Percentiles rank a stretch among this genome's conserved stretches.
phyloP scores from a whole-genome alignment of 805 yeast genomes.

The Saccharomycopsis amapae region DNA sequence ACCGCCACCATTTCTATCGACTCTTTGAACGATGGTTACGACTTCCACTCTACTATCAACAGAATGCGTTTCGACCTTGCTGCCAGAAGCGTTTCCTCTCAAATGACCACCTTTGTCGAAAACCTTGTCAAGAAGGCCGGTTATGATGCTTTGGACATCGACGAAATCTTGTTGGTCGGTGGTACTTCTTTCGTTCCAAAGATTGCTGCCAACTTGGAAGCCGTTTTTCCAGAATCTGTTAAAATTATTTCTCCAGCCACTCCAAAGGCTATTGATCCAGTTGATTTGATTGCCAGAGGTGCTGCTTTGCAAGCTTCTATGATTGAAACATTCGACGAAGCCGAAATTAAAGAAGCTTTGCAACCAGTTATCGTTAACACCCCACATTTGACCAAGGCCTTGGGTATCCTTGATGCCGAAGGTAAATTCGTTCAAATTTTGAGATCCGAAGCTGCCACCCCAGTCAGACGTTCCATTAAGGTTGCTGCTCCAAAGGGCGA shows the following conservation, averaged over 20 bases:
- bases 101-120: slow-evolving; percentile 73
- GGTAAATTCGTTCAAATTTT: slow-evolving; percentile 69
- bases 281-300: slow-evolving; percentile 87
- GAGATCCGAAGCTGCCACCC: slow-evolving; percentile 81
- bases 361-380: slow-evolving; percentile 83
- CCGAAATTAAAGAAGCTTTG: slow-evolving; percentile 70
- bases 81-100: slow-evolving; percentile 67
- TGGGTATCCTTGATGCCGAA: slow-evolving; percentile 73
- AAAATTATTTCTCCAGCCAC: slow-evolving; percentile 64
- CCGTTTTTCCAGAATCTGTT: slow-evolving; percentile 71
- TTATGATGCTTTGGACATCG: slow-evolving; percentile 76
- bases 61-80: slow-evolving; percentile 89
- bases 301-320: slow-evolving; percentile 95
- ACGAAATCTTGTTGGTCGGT: slow-evolving; percentile 88
- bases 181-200: slow-evolving; percentile 92
- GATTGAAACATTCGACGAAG: slow-evolving; percentile 73
- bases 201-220: slow-evolving; percentile 65
- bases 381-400: slow-evolving; percentile 74
- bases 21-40: slow-evolving; percentile 88
- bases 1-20: slow-evolving; percentile 90
- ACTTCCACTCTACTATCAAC: slow-evolving; percentile 88
- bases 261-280: slow-evolving; percentile 75
- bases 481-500: slow-evolving; percentile 57
- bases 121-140: slow-evolving; percentile 73
- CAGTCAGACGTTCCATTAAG: slow-evolving; percentile 69